Evolutionary conservation across 164 flowering plant genomes (phyloP), one percentile per base, ranked within the genome.

Genomic region (Stephania yunnanensis): DNA sequence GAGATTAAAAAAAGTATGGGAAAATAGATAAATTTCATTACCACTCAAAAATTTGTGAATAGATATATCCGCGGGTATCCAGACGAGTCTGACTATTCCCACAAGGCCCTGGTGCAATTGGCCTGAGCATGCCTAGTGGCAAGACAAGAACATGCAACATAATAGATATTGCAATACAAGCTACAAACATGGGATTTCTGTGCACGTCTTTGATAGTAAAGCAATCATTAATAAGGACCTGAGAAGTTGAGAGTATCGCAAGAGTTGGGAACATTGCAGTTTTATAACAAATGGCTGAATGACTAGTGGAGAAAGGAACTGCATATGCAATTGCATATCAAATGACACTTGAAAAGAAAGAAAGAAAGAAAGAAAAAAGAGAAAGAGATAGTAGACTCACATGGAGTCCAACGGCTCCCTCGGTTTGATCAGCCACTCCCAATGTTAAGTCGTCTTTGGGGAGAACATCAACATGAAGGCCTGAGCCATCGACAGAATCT

Each of bases 391-490:
- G 63, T 17, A 65, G 67, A 29, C 48, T 71, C 73, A 85, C 87
- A 86, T 83, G 74, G 63, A 30, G 63, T 71, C 30, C 75, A 71
- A 68, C 66, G 76, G 46, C 20, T 50, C 45, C 68, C 71, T 73
- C 68, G 75, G 15, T 76, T 74, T 76, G 74, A 50, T 80, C 77
- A 74, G 65, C 31, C 63, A 31, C 22, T 58, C 45, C 70, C 25
- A 77, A 50, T 69, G 75, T 25, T 71, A 19, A 50, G 65, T 55
- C 53, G 64, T 77, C 80, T 46, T 52, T 46, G n/a, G 30, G 44
- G 61, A 82, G 68, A 53, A 13, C n/a, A 65, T 76, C 71, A 53
- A 69, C 75, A 50, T 70, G 71, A 22, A 76, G 69, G 11, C 44
- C 67, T 2, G 4, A 68, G 46, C 75, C 20, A 22, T 68, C 75